Conservation (phyloP, 2,329 filamentous ascomycete species). For the Leptoxyphium fumago region DNA sequence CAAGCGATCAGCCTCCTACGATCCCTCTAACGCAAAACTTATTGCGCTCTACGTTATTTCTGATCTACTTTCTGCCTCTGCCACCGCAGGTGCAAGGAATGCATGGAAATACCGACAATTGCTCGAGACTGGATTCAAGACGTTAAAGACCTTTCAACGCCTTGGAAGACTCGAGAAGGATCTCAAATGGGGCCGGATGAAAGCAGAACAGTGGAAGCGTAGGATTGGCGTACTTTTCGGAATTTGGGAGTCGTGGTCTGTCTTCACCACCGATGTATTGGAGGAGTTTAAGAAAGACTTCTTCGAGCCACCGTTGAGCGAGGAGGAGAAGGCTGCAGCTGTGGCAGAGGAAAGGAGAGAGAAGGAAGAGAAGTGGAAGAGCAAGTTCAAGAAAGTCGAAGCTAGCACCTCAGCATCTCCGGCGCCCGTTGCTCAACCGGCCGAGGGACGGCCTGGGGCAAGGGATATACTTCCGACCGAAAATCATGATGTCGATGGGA, state of each 20-base stretch:
- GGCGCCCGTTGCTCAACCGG: conserved; percentile 1
- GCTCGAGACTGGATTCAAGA: conserved; percentile 58
- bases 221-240: conserved; percentile 54
- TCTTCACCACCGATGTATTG: conserved; percentile 60
- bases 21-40: conserved; percentile 59
- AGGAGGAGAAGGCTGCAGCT: conserved; percentile 9
- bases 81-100: conserved; percentile 61
- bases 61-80: conserved; percentile 67
- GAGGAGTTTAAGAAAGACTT: conserved; percentile 57
- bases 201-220: conserved; percentile 72
- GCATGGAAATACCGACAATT: conserved; percentile 76
- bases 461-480: conserved; percentile 24
- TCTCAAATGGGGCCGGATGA: conserved; percentile 63
- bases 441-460: conserved; percentile 29
- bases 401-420: conserved; percentile 22
- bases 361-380: conserved; percentile 21
- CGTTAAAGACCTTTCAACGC: conserved; percentile 56
- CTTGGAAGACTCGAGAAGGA: conserved; percentile 61
- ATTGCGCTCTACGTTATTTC: conserved; percentile 68
- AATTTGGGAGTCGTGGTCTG: conserved; percentile 51
- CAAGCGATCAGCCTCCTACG: conserved; percentile 22
- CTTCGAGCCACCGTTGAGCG: conserved; percentile 49
- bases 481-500: conserved; percentile 36
- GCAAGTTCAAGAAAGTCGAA: conserved; percentile 35
- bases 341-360: conserved; percentile 42